A percentile compares a stretch with the other conserved stretches of the same genome.
Conservation (phyloP, 2,329 filamentous ascomycete genomes). For the Fusarium haematococcum region DNA sequence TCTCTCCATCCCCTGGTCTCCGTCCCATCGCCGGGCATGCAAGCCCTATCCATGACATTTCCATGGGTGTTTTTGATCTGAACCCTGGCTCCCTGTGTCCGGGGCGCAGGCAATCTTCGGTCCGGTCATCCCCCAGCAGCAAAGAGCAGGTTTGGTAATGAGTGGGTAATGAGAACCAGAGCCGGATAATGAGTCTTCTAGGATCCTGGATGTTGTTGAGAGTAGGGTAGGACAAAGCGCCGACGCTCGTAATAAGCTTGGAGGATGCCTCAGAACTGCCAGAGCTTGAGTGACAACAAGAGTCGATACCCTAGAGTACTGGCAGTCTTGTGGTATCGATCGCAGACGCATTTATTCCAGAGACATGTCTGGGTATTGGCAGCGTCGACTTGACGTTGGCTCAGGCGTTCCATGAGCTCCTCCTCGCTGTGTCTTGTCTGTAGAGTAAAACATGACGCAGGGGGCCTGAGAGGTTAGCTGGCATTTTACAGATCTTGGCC, state of each 20-base stretch:
- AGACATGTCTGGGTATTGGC: background rate
- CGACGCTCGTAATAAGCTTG: constrained; percentile 35
- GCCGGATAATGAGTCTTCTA: constrained; percentile 36
- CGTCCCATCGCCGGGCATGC: constrained; percentile 26
- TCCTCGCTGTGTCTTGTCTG: constrained; percentile 5
- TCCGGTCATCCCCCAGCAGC: constrained; percentile 36
- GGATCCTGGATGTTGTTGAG: constrained; percentile 32
- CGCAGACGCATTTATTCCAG: background rate
- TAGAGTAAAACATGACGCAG: constrained; percentile 7
- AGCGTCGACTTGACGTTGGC: background rate
- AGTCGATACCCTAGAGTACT: background rate
- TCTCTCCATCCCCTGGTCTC: constrained; percentile 36
- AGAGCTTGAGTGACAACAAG: background rate
- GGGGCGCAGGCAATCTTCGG: constrained; percentile 43
- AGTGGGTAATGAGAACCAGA: constrained; percentile 36
- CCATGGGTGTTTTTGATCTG: constrained; percentile 32
- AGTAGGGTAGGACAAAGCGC: constrained; percentile 31
- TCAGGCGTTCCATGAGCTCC: constrained; percentile 6
- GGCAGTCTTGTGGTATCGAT: background rate
- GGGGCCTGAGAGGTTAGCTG: constrained; percentile 15
- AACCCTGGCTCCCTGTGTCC: constrained; percentile 28
- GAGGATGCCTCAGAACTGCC: constrained; percentile 20
- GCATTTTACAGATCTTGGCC: constrained; percentile 17
- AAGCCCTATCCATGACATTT: constrained; percentile 39
- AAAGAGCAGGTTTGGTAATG: constrained; percentile 1